Evolutionary conservation across 2,329 filamentous ascomycete species (phyloP), one percentile per base, ranked within the genome.

Genomic region (Stachybotrys elegans): DNA sequence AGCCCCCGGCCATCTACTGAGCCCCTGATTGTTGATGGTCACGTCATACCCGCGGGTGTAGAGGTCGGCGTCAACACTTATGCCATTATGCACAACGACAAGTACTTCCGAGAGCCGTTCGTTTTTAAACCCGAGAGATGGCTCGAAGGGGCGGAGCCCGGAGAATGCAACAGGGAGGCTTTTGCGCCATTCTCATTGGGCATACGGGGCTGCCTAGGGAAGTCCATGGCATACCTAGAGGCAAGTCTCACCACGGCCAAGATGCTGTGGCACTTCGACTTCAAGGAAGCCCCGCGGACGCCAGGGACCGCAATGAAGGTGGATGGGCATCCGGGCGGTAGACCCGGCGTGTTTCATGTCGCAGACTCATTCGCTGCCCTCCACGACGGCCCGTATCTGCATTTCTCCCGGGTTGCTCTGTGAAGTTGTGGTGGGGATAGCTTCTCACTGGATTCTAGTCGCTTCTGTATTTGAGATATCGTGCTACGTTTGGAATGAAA

Each of bases 101-200:
- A 27, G 8, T 47, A 39, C 22, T 49, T 47, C 14, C 44, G 36
- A 4, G 47, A 45, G 8, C 47, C 44, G 6, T 43, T 39, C 14
- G n/a, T n/a, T n/a, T 49, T 46, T 34, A 29, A 29, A 14, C 47
- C 47, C 14, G 47, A 49, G 17, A 37, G 44, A 13, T 44, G 43
- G 43, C 34, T 36, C 34, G n/a, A 36, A 11, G 35, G 16, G 13
- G 43, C 17, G 16, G n/a, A n/a, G n/a, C n/a, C n/a, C n/a, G n/a
- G n/a, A n/a, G n/a, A n/a, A n/a, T n/a, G n/a, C n/a, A n/a, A n/a
- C n/a, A n/a, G n/a, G n/a, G n/a, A 36, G 13, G 34, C 34, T 19
- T 36, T 36, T 20, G 21, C 5, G 7, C 34, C 34, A 8, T 36
- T 36, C 16, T 36, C 34, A 4, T 16, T 13, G 4, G 34, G 34